Percentiles rank a stretch among this genome's conserved stretches.
Conservation (phyloP, 768 basidiomycete genomes). For the Scleroderma citrinum region DNA sequence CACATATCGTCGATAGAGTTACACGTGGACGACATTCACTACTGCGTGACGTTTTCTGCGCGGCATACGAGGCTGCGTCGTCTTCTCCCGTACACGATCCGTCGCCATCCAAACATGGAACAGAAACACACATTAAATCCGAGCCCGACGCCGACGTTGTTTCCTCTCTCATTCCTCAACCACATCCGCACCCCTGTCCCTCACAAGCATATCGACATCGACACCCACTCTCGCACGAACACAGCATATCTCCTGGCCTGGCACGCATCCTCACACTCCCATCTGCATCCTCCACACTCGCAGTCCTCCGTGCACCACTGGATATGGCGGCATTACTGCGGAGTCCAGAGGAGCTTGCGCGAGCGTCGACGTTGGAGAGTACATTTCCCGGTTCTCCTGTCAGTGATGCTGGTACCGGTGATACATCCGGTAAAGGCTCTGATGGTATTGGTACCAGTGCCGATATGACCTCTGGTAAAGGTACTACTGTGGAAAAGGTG, state of each 20-base stretch:
- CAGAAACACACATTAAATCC: too few species aligned
- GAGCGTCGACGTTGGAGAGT: slow-evolving; percentile 20
- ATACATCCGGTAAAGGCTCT: too few species aligned
- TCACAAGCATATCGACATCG: too few species aligned
- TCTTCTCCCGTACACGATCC: not conserved
- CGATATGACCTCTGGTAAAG: too few species aligned
- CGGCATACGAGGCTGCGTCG: not conserved
- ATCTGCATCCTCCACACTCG: slow-evolving; percentile 1
- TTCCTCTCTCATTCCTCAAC: too few species aligned
- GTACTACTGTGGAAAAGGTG: slow-evolving; percentile 8
- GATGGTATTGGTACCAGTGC: too few species aligned
- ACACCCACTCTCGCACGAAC: not conserved
- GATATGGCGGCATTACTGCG: slow-evolving; percentile 41
- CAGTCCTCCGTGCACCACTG: slow-evolving; percentile 15
- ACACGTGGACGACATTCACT: slow-evolving; percentile 36
- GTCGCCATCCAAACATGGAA: not conserved
- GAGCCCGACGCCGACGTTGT: too few species aligned
- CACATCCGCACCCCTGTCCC: too few species aligned
- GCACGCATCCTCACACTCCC: slow-evolving; percentile 12
- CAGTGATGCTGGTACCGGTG: too few species aligned
- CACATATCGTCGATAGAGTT: slow-evolving; percentile 34
- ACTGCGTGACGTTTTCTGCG: slow-evolving; percentile 24
- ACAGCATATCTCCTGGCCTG: slow-evolving; percentile 5
- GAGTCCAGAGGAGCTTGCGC: slow-evolving; percentile 34
- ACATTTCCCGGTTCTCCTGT: too few species aligned